Base-by-base conservation (phyloP, 1,139 yeast genomes). In the Lodderomyces theae region DNA sequence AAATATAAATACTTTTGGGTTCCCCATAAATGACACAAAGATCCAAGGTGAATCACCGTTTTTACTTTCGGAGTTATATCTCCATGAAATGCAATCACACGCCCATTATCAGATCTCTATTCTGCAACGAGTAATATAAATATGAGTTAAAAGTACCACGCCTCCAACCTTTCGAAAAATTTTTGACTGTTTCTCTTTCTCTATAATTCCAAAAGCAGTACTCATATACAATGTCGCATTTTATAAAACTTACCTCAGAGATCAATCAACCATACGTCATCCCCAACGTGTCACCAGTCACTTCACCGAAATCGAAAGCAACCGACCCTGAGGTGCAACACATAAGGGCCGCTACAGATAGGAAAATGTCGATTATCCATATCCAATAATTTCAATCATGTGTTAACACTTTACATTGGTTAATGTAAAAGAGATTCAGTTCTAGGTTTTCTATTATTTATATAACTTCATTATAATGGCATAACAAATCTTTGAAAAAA, bases 261-360 rank as follows among this genome's bases (percentile, higher is more conserved):
- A 60, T 71, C 40, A 69, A 77, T 41, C 70, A 74, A 57, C 87
- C 89, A 50, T 82, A 80, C 54, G 71, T 82, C 36, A 80, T 82
- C 54, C 82, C 83, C 50, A 63, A 77, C 45, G 72, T 80, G 38
- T 80, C 86, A 2, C 87, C 87, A 32, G 73, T 72, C 6, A 64
- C 82, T 2, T 63, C 71, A 5, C 72, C 74, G 21, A 43, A 50
- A 18, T 53, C 64, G 35, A 40, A 42, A 3, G 60, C 67, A 31
- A 31, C 10, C 10, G 13, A 26, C 29, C 15, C n/a, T 12, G 29
- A 26, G 15, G n/a, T n/a, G n/a, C n/a, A n/a, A n/a, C 15, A 26
- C 29, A 26, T 12, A 26, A 9, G 13, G 10, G n/a, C 13, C 10
- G 29, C 29, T 26, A 17, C 8, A 5, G 29, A 26, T 10, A 26